Base-by-base conservation (phyloP, 2,329 filamentous ascomycete genomes). In the Beauveria brongniartii region DNA sequence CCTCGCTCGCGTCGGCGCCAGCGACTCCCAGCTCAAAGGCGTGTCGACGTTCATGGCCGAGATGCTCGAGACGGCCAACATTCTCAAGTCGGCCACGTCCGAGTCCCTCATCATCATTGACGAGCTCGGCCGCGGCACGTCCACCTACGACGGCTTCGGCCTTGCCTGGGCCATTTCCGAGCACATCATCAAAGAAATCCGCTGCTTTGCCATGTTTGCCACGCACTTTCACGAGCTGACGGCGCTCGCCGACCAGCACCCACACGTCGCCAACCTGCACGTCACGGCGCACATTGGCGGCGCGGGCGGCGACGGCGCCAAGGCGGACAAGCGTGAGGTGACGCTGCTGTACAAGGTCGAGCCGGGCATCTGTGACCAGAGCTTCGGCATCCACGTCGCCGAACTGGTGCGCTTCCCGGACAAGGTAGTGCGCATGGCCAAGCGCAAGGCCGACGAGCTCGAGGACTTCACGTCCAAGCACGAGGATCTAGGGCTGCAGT, bases 1-100 rank as follows among this genome's bases (percentile, higher is more conserved):
- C 64, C 88, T 99, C 44, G 94, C 95, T 0, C 89, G 94, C 67
- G 94, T 99, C 0, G 94, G 95, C 47, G 95, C 94, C 7, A 94
- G 90, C 67, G 95, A 99, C 75, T 96, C 91, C 7, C 94, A 97
- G 74, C 87, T 99, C 64, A 97, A 97, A 76, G 94, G 94, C 41
- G 94, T 99, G 2, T 96, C 91, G 3, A 99, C 94, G 0, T 99
- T 99, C 74, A 99, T 99, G 95, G 94, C 94, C 1, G 94, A 99
- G 77, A 99, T 99, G 94, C 83, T 99, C 24, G 94, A 99, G 73
- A 99, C 94, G 1, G 92, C 94, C 66, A 97, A 97, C 72, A 99
- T 99, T 65, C 86, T 99, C 70, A 97, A 97, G 77, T 95, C 91
- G 0, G 94, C 94, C 2, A 99, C 94, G 0, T 86, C 89, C 37